phyloP scores from a whole-genome alignment of 257 asterid genomes.

The Coffea canephora region DNA sequence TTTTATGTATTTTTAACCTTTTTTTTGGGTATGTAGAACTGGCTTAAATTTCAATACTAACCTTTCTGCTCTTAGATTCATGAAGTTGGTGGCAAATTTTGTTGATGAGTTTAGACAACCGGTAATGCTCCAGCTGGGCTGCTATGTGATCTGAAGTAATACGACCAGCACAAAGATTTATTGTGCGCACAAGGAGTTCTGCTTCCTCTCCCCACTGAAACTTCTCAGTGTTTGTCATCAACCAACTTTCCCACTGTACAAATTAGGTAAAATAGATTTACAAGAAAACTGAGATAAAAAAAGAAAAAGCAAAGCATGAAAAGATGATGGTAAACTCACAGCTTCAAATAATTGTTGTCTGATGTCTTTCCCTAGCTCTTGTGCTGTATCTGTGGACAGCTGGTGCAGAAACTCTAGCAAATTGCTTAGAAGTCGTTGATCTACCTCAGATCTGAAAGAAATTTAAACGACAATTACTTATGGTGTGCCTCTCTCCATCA shows the following conservation, averaged over 20 bases:
- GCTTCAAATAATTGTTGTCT: conserved; percentile 8
- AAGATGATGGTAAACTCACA: neutral
- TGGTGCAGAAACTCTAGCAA: conserved; percentile 21
- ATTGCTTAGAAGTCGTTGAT: conserved; percentile 11
- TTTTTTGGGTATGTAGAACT: too few relatives aligned
- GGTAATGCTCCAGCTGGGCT: conserved; percentile 28
- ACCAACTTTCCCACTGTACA: conserved; percentile 47
- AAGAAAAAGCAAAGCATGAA: neutral
- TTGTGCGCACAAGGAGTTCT: conserved; percentile 36
- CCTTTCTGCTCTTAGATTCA: conserved; percentile 18
- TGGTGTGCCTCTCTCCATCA: too few relatives aligned
- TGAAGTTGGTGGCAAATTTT: conserved; percentile 34
- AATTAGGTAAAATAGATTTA: neutral
- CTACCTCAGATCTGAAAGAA: neutral
- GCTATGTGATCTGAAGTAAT: conserved; percentile 6
- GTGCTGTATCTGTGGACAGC: conserved; percentile 7
- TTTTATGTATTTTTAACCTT: too few relatives aligned
- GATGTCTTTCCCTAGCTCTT: conserved; percentile 15
- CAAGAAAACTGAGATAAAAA: neutral
- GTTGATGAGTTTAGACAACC: conserved; percentile 36
- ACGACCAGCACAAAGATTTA: conserved; percentile 36
- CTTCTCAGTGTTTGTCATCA: conserved; percentile 27
- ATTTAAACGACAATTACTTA: neutral
- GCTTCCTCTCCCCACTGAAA: conserved; percentile 26
- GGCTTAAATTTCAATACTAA: neutral